These are phyloP conservation scores for Prunus davidiana DNA, from an alignment of 306 rosid species.

Conservation along the genomic window DNA sequence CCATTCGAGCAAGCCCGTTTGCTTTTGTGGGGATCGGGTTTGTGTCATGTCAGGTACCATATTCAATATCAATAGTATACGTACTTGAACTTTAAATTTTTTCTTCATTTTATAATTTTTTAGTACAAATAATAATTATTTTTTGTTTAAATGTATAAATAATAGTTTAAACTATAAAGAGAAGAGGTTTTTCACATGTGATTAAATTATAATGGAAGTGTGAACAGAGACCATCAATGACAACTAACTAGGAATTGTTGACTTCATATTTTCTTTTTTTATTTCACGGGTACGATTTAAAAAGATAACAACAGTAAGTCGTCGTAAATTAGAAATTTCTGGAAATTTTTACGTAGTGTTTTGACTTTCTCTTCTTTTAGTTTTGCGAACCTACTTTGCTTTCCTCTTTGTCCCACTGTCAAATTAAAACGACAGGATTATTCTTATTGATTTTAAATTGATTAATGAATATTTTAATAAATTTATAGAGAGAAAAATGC, in stretches of 20 bases:
- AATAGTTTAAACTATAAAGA: fast-evolving
- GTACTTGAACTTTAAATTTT: background rate
- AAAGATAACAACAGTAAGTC: no score
- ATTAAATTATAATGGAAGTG: no score
- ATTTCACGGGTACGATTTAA: no score
- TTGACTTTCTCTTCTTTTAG: background rate
- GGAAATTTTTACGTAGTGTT: background rate
- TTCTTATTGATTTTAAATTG: no score
- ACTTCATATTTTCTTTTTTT: no score
- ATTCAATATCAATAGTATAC: background rate
- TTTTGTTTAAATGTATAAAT: fast-evolving
- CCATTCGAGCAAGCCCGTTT: conserved; percentile 28
- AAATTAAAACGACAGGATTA: no score
- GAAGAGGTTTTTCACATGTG: fast-evolving
- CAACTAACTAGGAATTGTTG: no score
- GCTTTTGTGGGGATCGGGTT: conserved; percentile 48
- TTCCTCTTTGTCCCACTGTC: no score
- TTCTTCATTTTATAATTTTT: background rate
- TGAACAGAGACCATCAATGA: fast-evolving
- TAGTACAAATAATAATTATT: no score
- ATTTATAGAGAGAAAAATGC: no score
- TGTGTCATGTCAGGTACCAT: conserved; percentile 47
- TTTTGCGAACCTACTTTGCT: background rate
- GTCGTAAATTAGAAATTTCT: background rate
- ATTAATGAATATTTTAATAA: no score